Evolutionary conservation across 1,139 yeast species (phyloP), one percentile per base, ranked within the genome.

Genomic region (Sugiyamaella japonica): DNA sequence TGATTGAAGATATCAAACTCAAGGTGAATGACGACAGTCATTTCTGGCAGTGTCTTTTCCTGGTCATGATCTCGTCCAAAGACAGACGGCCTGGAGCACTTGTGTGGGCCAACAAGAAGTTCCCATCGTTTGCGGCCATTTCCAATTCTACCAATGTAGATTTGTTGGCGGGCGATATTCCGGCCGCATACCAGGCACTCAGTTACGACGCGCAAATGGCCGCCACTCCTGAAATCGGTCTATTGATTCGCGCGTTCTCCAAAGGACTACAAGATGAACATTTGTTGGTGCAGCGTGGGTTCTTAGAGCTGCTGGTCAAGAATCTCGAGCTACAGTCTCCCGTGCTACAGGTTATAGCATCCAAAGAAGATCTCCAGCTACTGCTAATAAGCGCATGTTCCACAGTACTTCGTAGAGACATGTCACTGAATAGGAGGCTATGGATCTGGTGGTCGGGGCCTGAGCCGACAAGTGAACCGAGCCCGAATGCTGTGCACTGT

Each of bases 391-490:
- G 85, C 7, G 87, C 93, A 34, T 79, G 89, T 46, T 71, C 76
- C 10, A 83, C 91, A 0, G 85, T 95, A 1, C 73, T 90, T 51
- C 81, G 85, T 44, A 85, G 85, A 62, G 99, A 93, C 69, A 89
- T 93, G 96, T 89, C 97, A 16, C 77, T 93, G 59, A 95, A 93
- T 67, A 77, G 98, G 69, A 79, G 99, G 62, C 76, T 93, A 29
- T 91, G 98, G 97, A 84, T 80, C 61, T 91, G 97, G 95, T 73
- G 93, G 8, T 71, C 91, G 45, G 98, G 98, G 0, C 95, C 97
- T 1, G 76, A 71, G 23, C 73, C 73, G 0, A 56, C 43, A 9
- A 42, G 16, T 15, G 46, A 48, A 7, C 28, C 45, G 12, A 13
- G 20, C 8, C 3, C 25, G 15, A 20, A 34, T 9, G 31, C 10